Evolutionary conservation across 192 early-diverging fungal genomes (phyloP).

Genomic region (Coemansia asiatica): DNA sequence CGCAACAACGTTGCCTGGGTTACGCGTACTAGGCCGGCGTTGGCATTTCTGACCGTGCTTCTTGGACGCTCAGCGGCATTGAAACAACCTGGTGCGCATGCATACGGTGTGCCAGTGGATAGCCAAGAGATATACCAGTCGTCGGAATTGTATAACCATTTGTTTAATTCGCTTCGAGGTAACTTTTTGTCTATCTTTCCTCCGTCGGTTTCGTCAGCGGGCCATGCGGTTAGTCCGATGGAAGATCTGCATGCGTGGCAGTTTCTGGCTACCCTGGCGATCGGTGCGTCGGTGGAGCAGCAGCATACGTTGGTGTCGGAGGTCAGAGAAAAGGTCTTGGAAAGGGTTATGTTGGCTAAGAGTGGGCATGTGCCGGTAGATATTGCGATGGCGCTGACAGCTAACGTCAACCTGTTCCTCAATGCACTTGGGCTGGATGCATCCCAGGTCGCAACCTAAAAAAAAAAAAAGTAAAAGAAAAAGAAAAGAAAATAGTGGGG

Average conservation of each 20-base stretch:
- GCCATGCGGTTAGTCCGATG: constrained; percentile 38
- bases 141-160: constrained; percentile 78
- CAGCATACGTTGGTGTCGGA: constrained; percentile 90
- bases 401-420: constrained; percentile 93
- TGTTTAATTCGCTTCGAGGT: constrained; percentile 77
- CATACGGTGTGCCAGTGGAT: constrained; percentile 26
- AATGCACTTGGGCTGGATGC: constrained; percentile 91
- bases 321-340: constrained; percentile 79
- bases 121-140: constrained; percentile 42
- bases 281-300: constrained; percentile 91
- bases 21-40: constrained; percentile 77
- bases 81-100: constrained; percentile 59
- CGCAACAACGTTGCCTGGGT: constrained; percentile 88
- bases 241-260: constrained; percentile 96
- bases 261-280: constrained; percentile 94
- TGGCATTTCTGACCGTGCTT: constrained; percentile 88
- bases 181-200: constrained; percentile 82
- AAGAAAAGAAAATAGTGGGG: neutral
- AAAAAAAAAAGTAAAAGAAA: neutral
- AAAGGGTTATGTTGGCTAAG: constrained; percentile 68
- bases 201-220: constrained; percentile 24
- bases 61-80: constrained; percentile 87
- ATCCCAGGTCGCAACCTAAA: constrained; percentile 36
- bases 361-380: constrained; percentile 59
- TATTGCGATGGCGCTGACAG: constrained; percentile 64